Evolutionary conservation across 768 basidiomycete species (phyloP), one percentile per base, ranked within the genome.

Genomic region (Collybia mongolica): DNA sequence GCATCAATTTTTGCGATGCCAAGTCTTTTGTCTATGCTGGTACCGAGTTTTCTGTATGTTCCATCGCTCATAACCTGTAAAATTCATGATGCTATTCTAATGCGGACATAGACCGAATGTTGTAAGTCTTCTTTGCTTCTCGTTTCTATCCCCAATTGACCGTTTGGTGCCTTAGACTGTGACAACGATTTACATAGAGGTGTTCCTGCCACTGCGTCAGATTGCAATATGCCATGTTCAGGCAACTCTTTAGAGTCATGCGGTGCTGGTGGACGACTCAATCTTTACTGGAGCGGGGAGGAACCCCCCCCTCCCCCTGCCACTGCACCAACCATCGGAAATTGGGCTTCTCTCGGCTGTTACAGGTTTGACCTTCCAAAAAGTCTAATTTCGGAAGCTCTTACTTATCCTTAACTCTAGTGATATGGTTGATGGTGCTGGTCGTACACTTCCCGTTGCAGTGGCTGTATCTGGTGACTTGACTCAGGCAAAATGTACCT

Each of bases 321-420:
- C 15, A 80, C 78, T 19, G 74, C 78, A 0, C 69, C 76, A 3
- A 77, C 63, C 42, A 75, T 84, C 24, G 87, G 85, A 3, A 69
- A 76, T 23, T 90, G 88, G 88, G 61, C 68, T 5, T 84, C 81
- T 0, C 74, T 90, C 24, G 89, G 89, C n/a, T 91, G 89, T 62
- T 89, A 79, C 69, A 84, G 70, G 88, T 86, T 58, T 52, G 41
- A 20, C 52, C 40, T 53, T 32, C 50, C 42, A 44, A 45, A 43
- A 52, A 29, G 36, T 45, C 61, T 48, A 39, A 62, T 67, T n/a
- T 49, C 61, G 49, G 8, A 68, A 60, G 67, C 65, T 18, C 54
- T 66, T n/a, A 47, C 73, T 74, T 35, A 68, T 24, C 42, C 17
- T 26, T 46, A 26, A 53, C 36, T 41, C 17, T 44, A 79, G 77